Conservation (phyloP, 2,329 filamentous ascomycete species). For the Graphium sp. region DNA sequence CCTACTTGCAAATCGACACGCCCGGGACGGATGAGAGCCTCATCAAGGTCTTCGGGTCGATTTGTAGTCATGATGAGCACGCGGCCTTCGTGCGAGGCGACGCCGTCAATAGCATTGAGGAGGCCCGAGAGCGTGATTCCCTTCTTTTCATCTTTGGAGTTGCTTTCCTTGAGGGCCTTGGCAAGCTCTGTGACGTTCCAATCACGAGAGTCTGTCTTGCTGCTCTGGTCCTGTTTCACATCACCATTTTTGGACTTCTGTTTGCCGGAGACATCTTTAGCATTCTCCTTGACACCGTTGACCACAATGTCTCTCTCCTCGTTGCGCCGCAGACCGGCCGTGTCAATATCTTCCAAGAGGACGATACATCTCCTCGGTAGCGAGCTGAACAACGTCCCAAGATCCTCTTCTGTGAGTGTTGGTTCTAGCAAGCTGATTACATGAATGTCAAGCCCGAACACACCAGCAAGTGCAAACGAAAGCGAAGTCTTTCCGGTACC, state of each 20-base stretch:
- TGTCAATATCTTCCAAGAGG: constrained; percentile 62
- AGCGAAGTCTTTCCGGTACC: constrained; percentile 67
- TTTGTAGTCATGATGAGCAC: constrained; percentile 52
- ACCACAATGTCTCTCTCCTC: constrained; percentile 17
- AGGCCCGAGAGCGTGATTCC: constrained; percentile 57
- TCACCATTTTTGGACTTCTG: constrained; percentile 10
- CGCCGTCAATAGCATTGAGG: constrained; percentile 67
- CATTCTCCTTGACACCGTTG: constrained; percentile 8
- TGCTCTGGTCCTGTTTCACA: constrained; percentile 13
- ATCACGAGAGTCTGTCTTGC: constrained; percentile 9
- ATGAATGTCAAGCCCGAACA: constrained; percentile 55
- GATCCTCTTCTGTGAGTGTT: constrained; percentile 46
- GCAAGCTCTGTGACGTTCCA: constrained; percentile 6
- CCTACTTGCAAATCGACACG: constrained; percentile 34
- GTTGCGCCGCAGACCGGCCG: constrained; percentile 49
- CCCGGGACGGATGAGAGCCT: constrained; percentile 44
- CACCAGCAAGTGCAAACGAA: constrained; percentile 52
- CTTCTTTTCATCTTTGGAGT: background rate
- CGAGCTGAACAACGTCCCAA: constrained; percentile 45
- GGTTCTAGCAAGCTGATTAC: constrained; percentile 51
- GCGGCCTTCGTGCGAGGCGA: constrained; percentile 45
- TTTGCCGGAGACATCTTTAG: constrained; percentile 6
- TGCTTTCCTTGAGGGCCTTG: background rate
- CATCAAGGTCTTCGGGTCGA: constrained; percentile 42
- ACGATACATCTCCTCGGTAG: constrained; percentile 57